phyloP scores from a whole-genome alignment of 2,329 filamentous ascomycete genomes.

The Coleophoma eucalyptorum region DNA sequence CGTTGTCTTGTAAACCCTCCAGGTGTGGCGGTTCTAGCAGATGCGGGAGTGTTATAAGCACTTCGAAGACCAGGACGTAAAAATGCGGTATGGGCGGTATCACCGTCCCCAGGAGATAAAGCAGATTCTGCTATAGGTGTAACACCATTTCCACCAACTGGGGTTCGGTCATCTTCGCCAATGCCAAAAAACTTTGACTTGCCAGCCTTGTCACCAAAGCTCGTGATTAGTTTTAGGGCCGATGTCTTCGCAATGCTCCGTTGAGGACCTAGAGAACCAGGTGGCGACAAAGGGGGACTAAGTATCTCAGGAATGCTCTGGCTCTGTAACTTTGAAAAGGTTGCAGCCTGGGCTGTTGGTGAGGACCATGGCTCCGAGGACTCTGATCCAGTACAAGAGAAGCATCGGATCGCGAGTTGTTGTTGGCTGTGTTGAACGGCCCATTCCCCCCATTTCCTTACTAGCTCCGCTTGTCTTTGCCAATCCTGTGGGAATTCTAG shows the following conservation, averaged over 20 bases:
- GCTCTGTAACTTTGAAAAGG: conserved; percentile 53
- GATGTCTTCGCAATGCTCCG: conserved; percentile 73
- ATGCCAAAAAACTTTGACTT: conserved; percentile 62
- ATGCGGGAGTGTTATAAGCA: conserved; percentile 65
- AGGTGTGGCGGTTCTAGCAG: conserved; percentile 58
- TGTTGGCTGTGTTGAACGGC: conserved; percentile 84
- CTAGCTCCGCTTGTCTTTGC: conserved; percentile 83
- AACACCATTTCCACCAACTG: conserved; percentile 69
- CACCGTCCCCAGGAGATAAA: conserved; percentile 64
- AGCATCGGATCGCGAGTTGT: conserved; percentile 86
- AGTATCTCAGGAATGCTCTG: conserved; percentile 57
- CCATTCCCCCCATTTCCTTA: conserved; percentile 93
- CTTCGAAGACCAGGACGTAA: conserved; percentile 64
- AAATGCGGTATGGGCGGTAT: conserved; percentile 62
- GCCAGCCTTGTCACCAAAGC: conserved; percentile 63
- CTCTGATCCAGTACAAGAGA: conserved; percentile 85
- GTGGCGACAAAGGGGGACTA: conserved; percentile 72
- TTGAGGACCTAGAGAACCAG: conserved; percentile 55
- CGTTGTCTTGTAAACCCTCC: conserved; percentile 58
- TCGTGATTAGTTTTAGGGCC: conserved; percentile 86
- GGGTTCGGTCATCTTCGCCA: conserved; percentile 61
- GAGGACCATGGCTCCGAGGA: conserved; percentile 85
- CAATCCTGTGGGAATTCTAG: conserved; percentile 81
- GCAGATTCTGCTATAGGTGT: conserved; percentile 86
- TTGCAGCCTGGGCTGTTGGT: conserved; percentile 66